These are phyloP conservation scores for Hymenotorrendiella dingleyae DNA, from an alignment of 2,329 filamentous ascomycete species.

Conservation along the genomic window DNA sequence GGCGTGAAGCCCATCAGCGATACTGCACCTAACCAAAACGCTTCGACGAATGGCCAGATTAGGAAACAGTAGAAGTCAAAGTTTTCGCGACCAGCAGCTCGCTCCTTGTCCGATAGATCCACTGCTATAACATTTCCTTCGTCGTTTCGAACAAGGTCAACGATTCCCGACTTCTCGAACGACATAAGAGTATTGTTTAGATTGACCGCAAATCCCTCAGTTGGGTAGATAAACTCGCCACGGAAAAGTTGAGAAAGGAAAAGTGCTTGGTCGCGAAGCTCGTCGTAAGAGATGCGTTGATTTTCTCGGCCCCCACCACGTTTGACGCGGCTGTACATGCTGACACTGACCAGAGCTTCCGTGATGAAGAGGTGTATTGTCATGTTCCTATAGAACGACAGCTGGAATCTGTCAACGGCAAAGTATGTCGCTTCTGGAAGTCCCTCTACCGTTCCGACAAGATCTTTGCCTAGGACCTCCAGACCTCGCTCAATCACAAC, in stretches of 20 bases:
- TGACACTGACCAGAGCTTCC: conserved; percentile 82
- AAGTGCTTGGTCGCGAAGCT: conserved; percentile 70
- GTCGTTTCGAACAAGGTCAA: conserved; percentile 57
- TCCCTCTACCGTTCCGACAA: conserved; percentile 74
- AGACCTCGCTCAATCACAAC: conserved; percentile 84
- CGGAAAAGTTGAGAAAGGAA: conserved; percentile 93
- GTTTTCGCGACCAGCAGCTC: conserved; percentile 78
- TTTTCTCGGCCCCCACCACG: conserved; percentile 77
- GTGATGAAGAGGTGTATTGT: conserved; percentile 97
- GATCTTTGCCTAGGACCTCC: conserved; percentile 82
- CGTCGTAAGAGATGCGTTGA: conserved; percentile 70
- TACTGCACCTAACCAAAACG: conserved; percentile 85
- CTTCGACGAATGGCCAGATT: conserved; percentile 97
- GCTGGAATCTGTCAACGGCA: conserved; percentile 91
- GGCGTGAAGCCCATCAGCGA: conserved; percentile 82
- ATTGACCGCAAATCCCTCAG: conserved; percentile 75
- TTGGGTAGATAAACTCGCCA: conserved; percentile 93
- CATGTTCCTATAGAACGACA: conserved; percentile 99
- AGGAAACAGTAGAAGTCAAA: conserved; percentile 99
- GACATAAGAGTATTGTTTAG: conserved; percentile 72
- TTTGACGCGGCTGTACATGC: conserved; percentile 88
- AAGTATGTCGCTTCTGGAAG: conserved; percentile 89
- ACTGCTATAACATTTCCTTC: conserved; percentile 56
- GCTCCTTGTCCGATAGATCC: conserved; percentile 70
- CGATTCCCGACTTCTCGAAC: conserved; percentile 72